A percentile compares a stretch with the other conserved stretches of the same genome.
Evolutionary conservation across 1,284 basidiomycete genomes (phyloP).

Genomic region (Apiotrichum montevideense): DNA sequence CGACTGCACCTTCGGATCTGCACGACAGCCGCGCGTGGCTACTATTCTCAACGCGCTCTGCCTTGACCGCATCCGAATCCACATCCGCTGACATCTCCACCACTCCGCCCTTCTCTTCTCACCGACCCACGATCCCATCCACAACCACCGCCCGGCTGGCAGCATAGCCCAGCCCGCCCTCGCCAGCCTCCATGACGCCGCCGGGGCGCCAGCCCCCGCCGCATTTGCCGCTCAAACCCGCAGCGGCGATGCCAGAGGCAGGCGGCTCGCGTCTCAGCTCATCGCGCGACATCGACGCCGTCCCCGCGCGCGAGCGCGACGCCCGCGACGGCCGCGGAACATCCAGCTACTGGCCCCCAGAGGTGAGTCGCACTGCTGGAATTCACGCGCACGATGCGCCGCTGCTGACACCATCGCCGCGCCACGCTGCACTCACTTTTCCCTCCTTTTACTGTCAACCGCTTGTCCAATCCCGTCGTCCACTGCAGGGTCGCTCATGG

Average conservation of each 20-base stretch:
- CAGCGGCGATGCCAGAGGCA: slow-evolving; percentile 12
- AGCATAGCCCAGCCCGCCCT: not conserved
- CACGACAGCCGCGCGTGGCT: too few relatives aligned
- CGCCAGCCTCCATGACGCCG: slow-evolving; percentile 14
- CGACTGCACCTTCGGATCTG: not conserved
- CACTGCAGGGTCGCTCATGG: slow-evolving; percentile 6
- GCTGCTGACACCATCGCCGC: not conserved
- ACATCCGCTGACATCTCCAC: too few relatives aligned
- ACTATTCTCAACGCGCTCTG: too few relatives aligned
- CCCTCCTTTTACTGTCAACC: too few relatives aligned
- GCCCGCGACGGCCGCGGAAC: slow-evolving; percentile 2
- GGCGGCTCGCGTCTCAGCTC: slow-evolving; percentile 8
- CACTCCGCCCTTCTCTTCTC: too few relatives aligned
- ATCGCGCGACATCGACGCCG: slow-evolving; percentile 18
- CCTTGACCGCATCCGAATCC: too few relatives aligned
- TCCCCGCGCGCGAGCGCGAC: slow-evolving; percentile 15
- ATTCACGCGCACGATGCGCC: not conserved
- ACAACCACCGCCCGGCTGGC: not conserved
- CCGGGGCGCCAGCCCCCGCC: slow-evolving; percentile 22
- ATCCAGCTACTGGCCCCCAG: slow-evolving; percentile 8
- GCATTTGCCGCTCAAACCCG: slow-evolving; percentile 17
- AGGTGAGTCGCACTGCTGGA: not conserved
- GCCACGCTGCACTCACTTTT: too few relatives aligned
- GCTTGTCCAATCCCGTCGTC: too few relatives aligned
- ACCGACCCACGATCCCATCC: too few relatives aligned